Evolutionary conservation across 2,329 filamentous ascomycete genomes (phyloP), one percentile per base, ranked within the genome.

Genomic region (Cercospora berteroae): DNA sequence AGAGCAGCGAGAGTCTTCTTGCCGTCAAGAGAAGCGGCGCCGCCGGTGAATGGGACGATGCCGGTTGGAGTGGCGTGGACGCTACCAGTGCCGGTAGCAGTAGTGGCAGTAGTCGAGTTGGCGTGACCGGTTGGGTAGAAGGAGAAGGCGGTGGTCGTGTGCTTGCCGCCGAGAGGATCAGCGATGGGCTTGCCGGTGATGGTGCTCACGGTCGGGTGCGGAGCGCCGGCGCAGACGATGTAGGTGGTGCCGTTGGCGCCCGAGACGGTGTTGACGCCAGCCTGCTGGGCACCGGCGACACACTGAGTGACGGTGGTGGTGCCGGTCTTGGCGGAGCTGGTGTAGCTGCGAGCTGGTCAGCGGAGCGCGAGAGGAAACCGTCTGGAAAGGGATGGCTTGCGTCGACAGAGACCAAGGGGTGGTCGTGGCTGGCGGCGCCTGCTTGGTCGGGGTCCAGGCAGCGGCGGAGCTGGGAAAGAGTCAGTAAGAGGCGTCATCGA

Each of bases 171-270:
- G 42, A 63, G 33, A 20, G 66, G 36, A 20, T 65, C 55, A 58
- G 59, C 62, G n/a, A 63, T 65, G 62, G 50, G 10, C 23, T 58
- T 62, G 60, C 55, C 42, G 36, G 56, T 39, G 56, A 60, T 48
- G 36, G 66, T 65, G 58, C 62, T 55, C 31, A 68, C 39, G 23
- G 63, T 64, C 52, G 66, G 66, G 52, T 58, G 62, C 20, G 66
- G 62, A 20, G 66, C 33, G 20, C 50, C 57, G 27, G 62, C 62
- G 42, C 66, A 68, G 52, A 60, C 63, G 27, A 63, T 29, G 52
- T 64, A 65, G 58, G 52, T 27, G 27, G 60, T 63, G 39, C 66
- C 66, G 33, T 65, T 33, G 23, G 58, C 18, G 20, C 62, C 62
- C 0, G 48, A 42, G 29, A 56, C 60, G 23, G 66, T 65, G 29